Evolutionary conservation across 768 basidiomycete genomes (phyloP), one percentile per base, ranked within the genome.

Genomic region (Exidia glandulosa): DNA sequence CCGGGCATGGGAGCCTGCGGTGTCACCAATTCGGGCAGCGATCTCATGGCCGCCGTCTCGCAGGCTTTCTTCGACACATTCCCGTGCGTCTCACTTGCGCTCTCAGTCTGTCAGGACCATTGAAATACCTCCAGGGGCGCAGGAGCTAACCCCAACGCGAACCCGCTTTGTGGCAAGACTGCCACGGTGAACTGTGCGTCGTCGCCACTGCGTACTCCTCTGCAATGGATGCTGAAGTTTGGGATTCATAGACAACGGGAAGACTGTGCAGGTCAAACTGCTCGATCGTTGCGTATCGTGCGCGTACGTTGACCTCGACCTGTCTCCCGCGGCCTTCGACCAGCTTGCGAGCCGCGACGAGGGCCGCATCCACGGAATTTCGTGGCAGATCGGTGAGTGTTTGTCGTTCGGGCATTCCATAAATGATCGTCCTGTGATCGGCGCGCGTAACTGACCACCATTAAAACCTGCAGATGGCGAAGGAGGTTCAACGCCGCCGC

Each of bases 1-100:
- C 77, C 83, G 61, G 86, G 84, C 57, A 76, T 86, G 47, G 83
- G 83, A 58, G 78, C 86, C 9, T 87, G 86, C 68, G 85, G 85
- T 54, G 76, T 79, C 64, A 75, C 72, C 52, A 85, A 84, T 73
- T 32, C 30, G 50, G 4, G 50, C 65, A 60, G 62, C 7, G 77
- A 87, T 59, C 65, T 69, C 66, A 84, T 87, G 63, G 82, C 74
- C 59, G 86, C 86, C 9, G 81, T 82, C 48, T 84, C 85, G 13
- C 66, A 76, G 29, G 50, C 69, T 2, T 69, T 86, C 23, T 87
- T 78, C 68, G 86, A 88, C 67, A 63, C 4, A 23, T 86, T 73
- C 75, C 84, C 84, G 83, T 85, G 69, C 62, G 84, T 69, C 16
- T 19, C 27, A 19, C 25, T 32, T 54, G 9, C 23, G 30, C 25